Base-by-base conservation (phyloP, 2,329 filamentous ascomycete genomes). In the Epicoccum nigrum region DNA sequence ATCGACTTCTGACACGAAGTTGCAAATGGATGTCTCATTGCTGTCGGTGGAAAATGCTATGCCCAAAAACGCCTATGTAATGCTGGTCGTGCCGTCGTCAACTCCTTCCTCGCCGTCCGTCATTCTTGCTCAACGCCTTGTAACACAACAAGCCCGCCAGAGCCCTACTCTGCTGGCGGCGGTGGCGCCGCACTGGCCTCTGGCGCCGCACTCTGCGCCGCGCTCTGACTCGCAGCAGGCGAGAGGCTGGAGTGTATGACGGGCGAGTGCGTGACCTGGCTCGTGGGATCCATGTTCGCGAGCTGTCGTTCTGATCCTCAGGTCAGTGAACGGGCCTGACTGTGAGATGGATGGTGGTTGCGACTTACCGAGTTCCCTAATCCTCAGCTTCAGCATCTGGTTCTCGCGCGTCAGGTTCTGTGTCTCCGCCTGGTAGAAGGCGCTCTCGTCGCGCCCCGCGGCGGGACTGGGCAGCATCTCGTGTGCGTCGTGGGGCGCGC, bases 391-490 rank as follows among this genome's bases (percentile, higher is more conserved):
- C 43, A 93, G 76, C 89, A 93, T 92, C 73, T 92, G 89, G 61
- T 92, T 93, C 76, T 92, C 89, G 20, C 89, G 80, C 17, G 86
- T 82, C 63, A 93, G 74, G 75, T 85, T 91, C 73, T 90, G 87
- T 1, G 88, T 90, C 74, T 93, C 89, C 4, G 89, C 89, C 70
- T 92, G 88, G 64, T 92, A 92, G 69, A 91, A 92, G 1, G 87
- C 86, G 57, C 82, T 86, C 69, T 92, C 89, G 63, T 92, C 89
- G 15, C 88, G 79, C 7, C 48, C 45, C 0, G 56, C 60, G 0
- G 65, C 64, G 2, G 72, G 64, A n/a, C 82, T 83, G 1, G 88
- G 78, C 39, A 81, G 73, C 76, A 81, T 84, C 43, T 90, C 86
- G 47, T 87, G 84, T 4, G 19, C 30, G 2, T 28, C 82, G 35